Evolutionary conservation across 805 yeast genomes (phyloP).

Genomic region (Starmerella ratchasimensis): DNA sequence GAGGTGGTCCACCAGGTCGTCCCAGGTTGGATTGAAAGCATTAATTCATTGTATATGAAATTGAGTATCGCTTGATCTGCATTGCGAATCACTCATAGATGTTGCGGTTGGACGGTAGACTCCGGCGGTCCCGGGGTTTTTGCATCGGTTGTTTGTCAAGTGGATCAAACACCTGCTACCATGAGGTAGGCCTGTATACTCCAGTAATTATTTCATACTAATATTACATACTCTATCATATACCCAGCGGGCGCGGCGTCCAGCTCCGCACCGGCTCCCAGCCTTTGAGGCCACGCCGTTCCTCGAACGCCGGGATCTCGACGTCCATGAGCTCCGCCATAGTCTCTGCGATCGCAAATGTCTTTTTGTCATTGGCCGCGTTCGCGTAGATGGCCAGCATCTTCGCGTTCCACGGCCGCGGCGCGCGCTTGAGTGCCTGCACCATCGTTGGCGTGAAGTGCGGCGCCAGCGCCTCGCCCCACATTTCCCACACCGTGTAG

Average conservation of each 20-base stretch:
- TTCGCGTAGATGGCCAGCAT: conserved; percentile 15
- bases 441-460: background rate
- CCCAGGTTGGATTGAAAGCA: no score
- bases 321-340: conserved; percentile 18
- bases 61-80: no score
- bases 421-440: conserved; percentile 1
- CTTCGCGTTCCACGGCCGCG: conserved; percentile 22
- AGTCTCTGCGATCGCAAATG: conserved; percentile 10
- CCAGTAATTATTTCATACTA: background rate
- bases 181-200: no score
- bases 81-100: background rate
- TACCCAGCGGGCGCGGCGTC: conserved; percentile 2
- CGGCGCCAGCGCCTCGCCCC: conserved; percentile 17
- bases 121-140: no score
- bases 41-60: no score
- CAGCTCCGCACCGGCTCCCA: background rate
- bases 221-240: background rate
- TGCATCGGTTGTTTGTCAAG: no score
- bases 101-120: background rate
- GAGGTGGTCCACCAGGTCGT: no score
- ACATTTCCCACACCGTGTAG: conserved; percentile 9
- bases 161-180: no score
- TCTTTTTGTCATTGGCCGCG: background rate
- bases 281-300: background rate
- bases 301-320: conserved; percentile 3